Conservation (phyloP, 345 rosid genomes). For the Moricandia arvensis region DNA sequence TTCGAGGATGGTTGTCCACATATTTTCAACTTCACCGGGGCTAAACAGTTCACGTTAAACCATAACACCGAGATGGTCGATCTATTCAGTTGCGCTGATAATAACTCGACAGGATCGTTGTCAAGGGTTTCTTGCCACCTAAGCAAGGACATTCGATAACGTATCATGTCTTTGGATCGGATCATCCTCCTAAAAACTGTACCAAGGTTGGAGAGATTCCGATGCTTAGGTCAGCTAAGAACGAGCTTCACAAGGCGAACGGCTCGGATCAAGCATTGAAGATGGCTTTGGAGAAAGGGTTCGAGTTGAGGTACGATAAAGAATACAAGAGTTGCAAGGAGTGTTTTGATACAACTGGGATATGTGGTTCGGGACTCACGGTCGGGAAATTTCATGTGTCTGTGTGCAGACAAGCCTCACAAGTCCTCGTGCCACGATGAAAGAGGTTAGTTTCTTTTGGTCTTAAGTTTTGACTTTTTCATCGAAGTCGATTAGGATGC, state of each 20-base stretch:
- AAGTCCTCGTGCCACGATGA: neutral
- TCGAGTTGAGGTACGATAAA: conserved; percentile 4
- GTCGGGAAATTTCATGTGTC: conserved; percentile 36
- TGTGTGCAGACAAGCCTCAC: conserved; percentile 34
- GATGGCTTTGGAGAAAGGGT: conserved; percentile 31
- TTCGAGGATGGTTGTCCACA: conserved; percentile 20
- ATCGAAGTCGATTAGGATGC: too few species aligned
- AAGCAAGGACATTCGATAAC: accelerated
- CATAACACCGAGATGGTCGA: conserved; percentile 16
- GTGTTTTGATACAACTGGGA: conserved; percentile 21
- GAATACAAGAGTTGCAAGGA: neutral
- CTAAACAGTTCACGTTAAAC: neutral
- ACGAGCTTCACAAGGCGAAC: neutral
- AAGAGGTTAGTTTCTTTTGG: conserved; percentile 17
- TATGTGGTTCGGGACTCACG: conserved; percentile 45
- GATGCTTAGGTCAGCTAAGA: neutral
- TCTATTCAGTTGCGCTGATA: conserved; percentile 20
- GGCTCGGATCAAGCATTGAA: neutral
- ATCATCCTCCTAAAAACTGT: neutral
- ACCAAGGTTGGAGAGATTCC: conserved; percentile 14
- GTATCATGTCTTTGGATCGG: neutral
- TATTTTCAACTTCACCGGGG: neutral
- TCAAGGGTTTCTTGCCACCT: neutral
- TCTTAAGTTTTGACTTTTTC: neutral
- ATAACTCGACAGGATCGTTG: neutral